Evolutionary conservation across 139 green algal species (phyloP).

Genomic region (Mesostigma viride): DNA sequence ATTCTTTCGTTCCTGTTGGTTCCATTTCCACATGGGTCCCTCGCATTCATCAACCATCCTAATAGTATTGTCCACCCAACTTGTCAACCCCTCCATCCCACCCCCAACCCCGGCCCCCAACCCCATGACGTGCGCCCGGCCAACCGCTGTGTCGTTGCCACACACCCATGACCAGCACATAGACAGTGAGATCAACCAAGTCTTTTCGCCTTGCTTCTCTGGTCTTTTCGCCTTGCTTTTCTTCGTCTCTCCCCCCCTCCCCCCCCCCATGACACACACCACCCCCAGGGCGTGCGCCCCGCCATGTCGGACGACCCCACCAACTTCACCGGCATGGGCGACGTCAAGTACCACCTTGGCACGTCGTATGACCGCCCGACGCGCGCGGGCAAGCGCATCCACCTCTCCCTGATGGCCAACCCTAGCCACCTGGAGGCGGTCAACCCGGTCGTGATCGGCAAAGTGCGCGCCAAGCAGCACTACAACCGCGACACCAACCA

Average conservation of each 20-base stretch:
- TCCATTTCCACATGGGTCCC: no score
- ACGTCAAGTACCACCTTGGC: conserved; percentile 98
- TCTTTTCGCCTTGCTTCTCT: not conserved
- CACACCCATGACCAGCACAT: no score
- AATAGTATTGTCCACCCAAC: no score
- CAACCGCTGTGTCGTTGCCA: no score
- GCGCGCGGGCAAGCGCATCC: conserved; percentile 65
- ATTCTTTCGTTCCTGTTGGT: no score
- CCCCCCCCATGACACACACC: no score
- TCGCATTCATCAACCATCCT: no score
- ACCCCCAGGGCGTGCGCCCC: not conserved
- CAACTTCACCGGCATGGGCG: conserved; percentile 38
- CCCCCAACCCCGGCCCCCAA: no score
- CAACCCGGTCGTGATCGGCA: conserved; percentile 82
- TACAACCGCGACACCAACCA: conserved; percentile 52
- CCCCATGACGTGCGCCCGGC: no score
- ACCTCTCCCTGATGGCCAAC: conserved; percentile 91
- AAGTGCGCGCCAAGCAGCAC: conserved; percentile 91
- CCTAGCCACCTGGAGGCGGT: conserved; percentile 91
- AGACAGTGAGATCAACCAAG: no score
- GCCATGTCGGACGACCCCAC: not conserved
- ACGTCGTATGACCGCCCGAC: conserved; percentile 90
- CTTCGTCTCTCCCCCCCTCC: conserved; percentile 11
- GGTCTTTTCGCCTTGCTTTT: not conserved
- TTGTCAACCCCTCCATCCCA: no score